These are phyloP conservation scores for Dendrothele bispora DNA, from an alignment of 768 basidiomycete genomes.

Conservation along the genomic window DNA sequence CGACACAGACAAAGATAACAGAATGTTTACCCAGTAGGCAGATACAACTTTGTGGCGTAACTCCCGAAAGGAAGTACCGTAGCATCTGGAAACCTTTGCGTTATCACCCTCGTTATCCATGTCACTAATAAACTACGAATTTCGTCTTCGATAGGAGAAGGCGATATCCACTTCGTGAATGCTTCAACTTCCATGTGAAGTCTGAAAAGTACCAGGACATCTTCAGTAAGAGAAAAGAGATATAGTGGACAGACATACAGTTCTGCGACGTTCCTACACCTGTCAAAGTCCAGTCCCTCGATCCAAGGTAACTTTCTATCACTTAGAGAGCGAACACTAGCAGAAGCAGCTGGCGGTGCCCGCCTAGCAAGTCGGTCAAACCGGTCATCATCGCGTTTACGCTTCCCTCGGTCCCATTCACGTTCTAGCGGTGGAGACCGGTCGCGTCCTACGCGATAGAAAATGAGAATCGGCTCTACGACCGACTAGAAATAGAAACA, in stretches of 20 bases:
- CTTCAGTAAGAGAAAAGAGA: background rate
- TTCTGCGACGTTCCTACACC: conserved; percentile 77
- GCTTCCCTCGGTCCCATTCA: conserved; percentile 41
- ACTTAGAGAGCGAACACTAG: conserved; percentile 1
- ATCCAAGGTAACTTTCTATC: conserved; percentile 57
- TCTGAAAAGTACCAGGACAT: conserved; percentile 39
- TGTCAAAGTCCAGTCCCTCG: conserved; percentile 65
- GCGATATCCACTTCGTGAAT: conserved; percentile 86
- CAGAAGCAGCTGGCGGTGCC: conserved; percentile 7
- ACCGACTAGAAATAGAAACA: background rate
- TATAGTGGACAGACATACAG: conserved; percentile 51
- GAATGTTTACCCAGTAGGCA: conserved; percentile 79
- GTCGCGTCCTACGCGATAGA: background rate
- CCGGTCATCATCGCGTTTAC: conserved; percentile 14
- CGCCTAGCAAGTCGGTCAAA: conserved; percentile 18
- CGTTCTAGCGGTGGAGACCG: conserved; percentile 21
- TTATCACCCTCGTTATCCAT: conserved; percentile 67
- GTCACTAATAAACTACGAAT: conserved; percentile 72
- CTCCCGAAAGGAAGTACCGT: conserved; percentile 87
- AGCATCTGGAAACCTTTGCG: conserved; percentile 73
- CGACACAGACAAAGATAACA: background rate
- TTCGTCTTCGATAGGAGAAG: conserved; percentile 83
- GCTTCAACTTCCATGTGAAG: conserved; percentile 85
- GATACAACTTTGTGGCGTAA: conserved; percentile 90
- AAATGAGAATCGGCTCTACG: background rate